Base-by-base conservation (phyloP, 169 alveolate species). In the Plasmodium yoelii region DNA sequence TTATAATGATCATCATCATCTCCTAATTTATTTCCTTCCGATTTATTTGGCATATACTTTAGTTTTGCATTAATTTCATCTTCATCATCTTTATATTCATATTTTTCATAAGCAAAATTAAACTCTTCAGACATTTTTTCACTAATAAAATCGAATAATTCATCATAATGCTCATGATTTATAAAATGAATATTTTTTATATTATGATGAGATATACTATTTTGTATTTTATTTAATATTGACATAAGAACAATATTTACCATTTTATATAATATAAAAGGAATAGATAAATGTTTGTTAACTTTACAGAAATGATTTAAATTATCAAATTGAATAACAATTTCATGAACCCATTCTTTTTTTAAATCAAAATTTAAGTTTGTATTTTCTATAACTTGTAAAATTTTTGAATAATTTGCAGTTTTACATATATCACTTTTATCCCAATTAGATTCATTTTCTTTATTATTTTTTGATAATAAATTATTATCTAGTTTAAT, bases 311-410 rank as follows among this genome's bases (percentile, higher is more conserved):
- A 93, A 75, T 86, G 87, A 55, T 93, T 65, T 28, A 94, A 82
- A 19, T 95, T 94, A 61, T 95, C 97, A 84, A 96, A 95, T 69
- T 96, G 98, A 19, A 97, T 71, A 2, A 94, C 92, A 13, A 96
- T 94, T 59, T 93, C 96, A 88, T 97, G 96, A 34, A 93, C 94
- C 97, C 97, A 96, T 69, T 77, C 88, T 69, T 77, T 77, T 42
- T 77, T 42, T 6, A 63, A 5, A 4, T 77, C 77, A 89, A 92
- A 74, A 77, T 63, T 71, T 8, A 77, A 24, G 1, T 77, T 59
- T 18, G 57, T 34, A 22, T 77, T 77, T 22, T 77, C 42, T 63
- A 77, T 4, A 4, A 57, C 61, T 28, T 77, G 63, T 64, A 63
- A 63, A 7, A 77, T 64, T 64, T 77, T 77, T 2, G 75, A 13